Percentiles rank a stretch among this genome's conserved stretches.
phyloP scores from a whole-genome alignment of 768 basidiomycete species.

The Leccinum variicolor region DNA sequence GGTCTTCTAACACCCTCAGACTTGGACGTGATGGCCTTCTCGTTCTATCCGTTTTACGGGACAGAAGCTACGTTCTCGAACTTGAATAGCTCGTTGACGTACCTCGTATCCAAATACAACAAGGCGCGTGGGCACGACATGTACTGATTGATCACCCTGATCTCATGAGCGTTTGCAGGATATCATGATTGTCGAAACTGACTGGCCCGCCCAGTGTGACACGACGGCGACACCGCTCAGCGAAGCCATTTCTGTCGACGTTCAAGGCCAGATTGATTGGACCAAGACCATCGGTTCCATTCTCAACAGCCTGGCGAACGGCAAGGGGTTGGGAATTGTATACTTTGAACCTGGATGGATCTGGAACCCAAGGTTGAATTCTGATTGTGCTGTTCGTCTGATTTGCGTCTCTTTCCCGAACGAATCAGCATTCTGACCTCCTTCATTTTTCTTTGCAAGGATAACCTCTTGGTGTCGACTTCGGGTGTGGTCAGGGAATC shows the following conservation, averaged over 20 bases:
- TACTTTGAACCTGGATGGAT: slow-evolving; percentile 13
- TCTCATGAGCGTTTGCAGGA: slow-evolving; percentile 6
- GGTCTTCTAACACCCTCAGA: slow-evolving; percentile 4
- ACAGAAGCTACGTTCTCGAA: slow-evolving; percentile 6
- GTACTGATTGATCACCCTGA: background rate
- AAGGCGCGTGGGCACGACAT: slow-evolving; percentile 2
- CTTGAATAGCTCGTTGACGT: background rate
- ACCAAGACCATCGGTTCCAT: background rate
- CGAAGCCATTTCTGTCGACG: slow-evolving; percentile 5
- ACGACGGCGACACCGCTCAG: background rate
- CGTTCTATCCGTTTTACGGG: slow-evolving; percentile 13
- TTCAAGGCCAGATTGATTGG: slow-evolving; percentile 11
- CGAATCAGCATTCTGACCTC: background rate
- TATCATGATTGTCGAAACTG: slow-evolving; percentile 12
- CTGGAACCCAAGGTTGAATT: slow-evolving; percentile 3
- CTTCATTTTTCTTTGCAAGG: background rate
- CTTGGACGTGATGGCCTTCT: slow-evolving; percentile 7
- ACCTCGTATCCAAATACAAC: slow-evolving; percentile 7
- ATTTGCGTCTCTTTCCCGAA: background rate
- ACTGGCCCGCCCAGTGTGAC: slow-evolving; percentile 7
- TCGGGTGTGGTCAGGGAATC: slow-evolving; percentile 5
- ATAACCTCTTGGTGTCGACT: slow-evolving; percentile 6
- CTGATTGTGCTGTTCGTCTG: slow-evolving; percentile 10
- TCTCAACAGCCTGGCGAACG: background rate
- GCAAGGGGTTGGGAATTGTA: slow-evolving; percentile 10